phyloP scores from a whole-genome alignment of 2,329 filamentous ascomycete species.

The Epichloe baconii region DNA sequence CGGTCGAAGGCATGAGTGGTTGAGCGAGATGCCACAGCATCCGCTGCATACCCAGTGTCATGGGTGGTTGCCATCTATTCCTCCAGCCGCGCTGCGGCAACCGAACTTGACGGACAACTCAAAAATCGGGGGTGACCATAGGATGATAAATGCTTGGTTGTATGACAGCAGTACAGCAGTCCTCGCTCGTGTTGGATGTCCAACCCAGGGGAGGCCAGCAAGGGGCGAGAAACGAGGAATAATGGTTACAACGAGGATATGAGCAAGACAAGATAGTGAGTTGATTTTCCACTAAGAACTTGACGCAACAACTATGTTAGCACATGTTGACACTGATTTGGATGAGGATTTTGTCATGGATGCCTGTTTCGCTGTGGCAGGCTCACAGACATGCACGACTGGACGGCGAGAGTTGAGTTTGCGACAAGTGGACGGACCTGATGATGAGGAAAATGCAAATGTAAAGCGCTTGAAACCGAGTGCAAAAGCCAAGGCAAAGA shows the following conservation, averaged over 20 bases:
- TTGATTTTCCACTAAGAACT: background rate
- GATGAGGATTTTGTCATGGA: background rate
- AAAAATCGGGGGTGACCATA: constrained; percentile 27
- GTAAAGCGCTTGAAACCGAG: constrained; percentile 6
- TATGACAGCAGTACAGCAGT: background rate
- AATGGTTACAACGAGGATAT: background rate
- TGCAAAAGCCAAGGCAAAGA: constrained; percentile 11
- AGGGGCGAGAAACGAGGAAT: background rate
- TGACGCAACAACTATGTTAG: background rate
- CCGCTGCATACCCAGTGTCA: constrained; percentile 23
- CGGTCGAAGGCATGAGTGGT: constrained; percentile 7
- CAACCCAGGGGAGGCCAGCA: background rate
- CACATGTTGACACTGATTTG: background rate
- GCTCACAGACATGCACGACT: background rate
- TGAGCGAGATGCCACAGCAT: constrained; percentile 7
- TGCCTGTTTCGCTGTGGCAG: background rate
- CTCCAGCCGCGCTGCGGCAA: constrained; percentile 36
- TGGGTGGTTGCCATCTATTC: constrained; percentile 30
- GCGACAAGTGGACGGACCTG: constrained; percentile 1
- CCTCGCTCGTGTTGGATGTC: background rate
- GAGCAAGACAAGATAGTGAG: background rate
- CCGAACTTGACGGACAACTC: constrained; percentile 28
- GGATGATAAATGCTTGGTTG: constrained; percentile 8
- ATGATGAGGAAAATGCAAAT: constrained; percentile 4
- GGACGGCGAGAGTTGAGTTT: background rate